Evolutionary conservation across 768 basidiomycete species (phyloP).

Genomic region (Exsudoporus frostii): DNA sequence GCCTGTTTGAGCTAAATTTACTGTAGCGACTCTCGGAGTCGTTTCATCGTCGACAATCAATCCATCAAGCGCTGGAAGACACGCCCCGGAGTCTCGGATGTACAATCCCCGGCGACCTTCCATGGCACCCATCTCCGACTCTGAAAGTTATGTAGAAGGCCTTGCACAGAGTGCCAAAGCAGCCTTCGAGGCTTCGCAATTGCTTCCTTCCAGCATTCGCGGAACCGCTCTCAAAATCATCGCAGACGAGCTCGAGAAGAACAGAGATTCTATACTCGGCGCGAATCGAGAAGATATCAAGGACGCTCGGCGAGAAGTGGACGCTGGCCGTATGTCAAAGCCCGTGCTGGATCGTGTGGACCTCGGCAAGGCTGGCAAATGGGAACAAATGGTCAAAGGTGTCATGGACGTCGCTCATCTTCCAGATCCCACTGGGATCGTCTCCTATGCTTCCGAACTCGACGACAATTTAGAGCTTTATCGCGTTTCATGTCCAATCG

Average conservation of each 20-base stretch:
- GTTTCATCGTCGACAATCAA: not conserved
- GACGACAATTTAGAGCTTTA: constrained; percentile 87
- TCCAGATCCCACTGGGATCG: constrained; percentile 80
- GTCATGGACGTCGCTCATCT: constrained; percentile 82
- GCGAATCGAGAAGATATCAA: constrained; percentile 83
- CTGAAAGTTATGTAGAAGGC: constrained; percentile 36
- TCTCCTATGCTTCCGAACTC: constrained; percentile 87
- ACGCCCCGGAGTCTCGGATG: too few relatives aligned
- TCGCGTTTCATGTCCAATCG: constrained; percentile 94
- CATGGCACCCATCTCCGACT: constrained; percentile 13
- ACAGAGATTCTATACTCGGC: constrained; percentile 64
- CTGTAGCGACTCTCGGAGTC: too few relatives aligned
- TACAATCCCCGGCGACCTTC: not conserved
- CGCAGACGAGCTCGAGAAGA: constrained; percentile 56
- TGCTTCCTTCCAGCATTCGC: constrained; percentile 66
- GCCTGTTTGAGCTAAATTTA: too few relatives aligned
- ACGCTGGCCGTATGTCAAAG: constrained; percentile 77
- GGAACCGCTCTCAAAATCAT: constrained; percentile 71
- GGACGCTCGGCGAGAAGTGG: constrained; percentile 77
- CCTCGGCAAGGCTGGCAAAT: constrained; percentile 77
- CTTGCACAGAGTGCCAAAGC: constrained; percentile 79
- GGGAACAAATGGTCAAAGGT: constrained; percentile 92
- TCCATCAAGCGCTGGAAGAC: not conserved
- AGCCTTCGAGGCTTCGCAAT: constrained; percentile 86
- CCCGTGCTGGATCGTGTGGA: constrained; percentile 87